A percentile compares a stretch with the other conserved stretches of the same genome.
Evolutionary conservation across 257 asterid species (phyloP).

Genomic region (Solanum pinnatisectum): DNA sequence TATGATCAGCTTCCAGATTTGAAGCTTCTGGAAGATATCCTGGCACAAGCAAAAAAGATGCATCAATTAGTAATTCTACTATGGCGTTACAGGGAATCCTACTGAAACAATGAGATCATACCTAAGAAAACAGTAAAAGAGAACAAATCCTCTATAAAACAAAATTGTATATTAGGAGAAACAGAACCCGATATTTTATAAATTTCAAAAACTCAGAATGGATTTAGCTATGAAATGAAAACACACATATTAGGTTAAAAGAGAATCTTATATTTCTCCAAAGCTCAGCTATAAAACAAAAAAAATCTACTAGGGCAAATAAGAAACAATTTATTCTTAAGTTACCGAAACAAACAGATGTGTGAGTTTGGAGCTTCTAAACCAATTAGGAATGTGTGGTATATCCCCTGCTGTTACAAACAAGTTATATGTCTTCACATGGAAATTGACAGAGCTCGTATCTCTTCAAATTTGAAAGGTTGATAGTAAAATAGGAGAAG

Average conservation of each 20-base stretch:
- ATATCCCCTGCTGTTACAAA: not conserved
- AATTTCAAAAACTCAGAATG: not conserved
- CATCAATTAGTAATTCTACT: not conserved
- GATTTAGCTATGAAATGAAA: not conserved
- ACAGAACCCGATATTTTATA: not conserved
- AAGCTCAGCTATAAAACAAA: not conserved
- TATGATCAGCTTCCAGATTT: constrained; percentile 85
- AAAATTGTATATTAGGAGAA: not conserved
- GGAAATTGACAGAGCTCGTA: not conserved
- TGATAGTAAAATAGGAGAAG: not conserved
- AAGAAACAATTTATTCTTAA: not conserved
- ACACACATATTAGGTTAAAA: not conserved
- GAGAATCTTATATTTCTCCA: not conserved
- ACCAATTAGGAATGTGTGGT: not conserved
- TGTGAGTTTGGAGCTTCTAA: not conserved
- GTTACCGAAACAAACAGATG: not conserved
- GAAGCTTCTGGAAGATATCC: constrained; percentile 86
- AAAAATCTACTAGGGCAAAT: not conserved
- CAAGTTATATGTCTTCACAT: not conserved
- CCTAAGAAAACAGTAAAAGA: not conserved
- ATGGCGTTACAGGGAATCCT: not conserved
- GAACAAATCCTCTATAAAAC: not conserved
- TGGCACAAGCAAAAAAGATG: constrained; percentile 31
- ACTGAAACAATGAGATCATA: not conserved
- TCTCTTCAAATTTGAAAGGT: not conserved